Evolutionary conservation across 75 land plant species (phyloP).

Genomic region (Chamaecyparis obtusa): DNA sequence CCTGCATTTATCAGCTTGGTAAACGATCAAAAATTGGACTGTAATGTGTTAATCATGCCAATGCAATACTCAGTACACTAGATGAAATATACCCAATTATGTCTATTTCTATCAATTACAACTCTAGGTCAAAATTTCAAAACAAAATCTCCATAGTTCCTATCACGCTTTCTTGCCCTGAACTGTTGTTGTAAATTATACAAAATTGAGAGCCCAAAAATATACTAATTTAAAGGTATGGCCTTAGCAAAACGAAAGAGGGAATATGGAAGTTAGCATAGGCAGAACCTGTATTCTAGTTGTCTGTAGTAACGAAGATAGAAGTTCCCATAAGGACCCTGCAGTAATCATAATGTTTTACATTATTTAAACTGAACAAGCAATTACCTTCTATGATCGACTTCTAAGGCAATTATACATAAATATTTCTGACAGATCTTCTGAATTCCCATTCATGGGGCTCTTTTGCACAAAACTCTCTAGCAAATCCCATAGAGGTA

Average conservation of each 20-base stretch:
- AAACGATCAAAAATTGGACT: no score
- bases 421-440: no score
- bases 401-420: background rate
- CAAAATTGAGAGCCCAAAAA: background rate
- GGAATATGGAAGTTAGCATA: background rate
- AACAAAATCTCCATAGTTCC: no score
- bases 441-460: background rate
- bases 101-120: no score
- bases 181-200: no score
- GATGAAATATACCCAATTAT: no score
- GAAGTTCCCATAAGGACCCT: background rate
- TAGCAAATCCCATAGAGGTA: background rate
- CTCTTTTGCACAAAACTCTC: background rate
- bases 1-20: no score
- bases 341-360: background rate
- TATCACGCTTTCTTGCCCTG: no score
- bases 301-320: background rate
- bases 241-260: background rate
- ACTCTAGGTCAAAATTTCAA: no score
- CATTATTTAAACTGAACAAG: background rate
- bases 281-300: background rate
- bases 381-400: background rate
- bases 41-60: no score
- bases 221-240: background rate
- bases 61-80: no score